Evolutionary conservation across 768 basidiomycete species (phyloP).

Genomic region (Pleurotus pulmonarius): DNA sequence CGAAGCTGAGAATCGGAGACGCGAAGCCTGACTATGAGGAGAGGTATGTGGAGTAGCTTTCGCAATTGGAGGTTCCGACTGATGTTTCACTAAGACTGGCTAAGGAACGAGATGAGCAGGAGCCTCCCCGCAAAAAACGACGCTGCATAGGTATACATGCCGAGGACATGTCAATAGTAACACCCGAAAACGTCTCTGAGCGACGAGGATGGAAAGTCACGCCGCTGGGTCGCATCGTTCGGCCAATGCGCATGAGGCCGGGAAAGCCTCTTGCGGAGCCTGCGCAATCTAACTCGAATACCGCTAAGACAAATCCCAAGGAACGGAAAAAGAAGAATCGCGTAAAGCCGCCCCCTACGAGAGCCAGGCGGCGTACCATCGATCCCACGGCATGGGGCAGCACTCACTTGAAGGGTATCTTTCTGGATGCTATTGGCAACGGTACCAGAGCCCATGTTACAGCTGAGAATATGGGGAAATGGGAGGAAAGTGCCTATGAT

Average conservation of each 20-base stretch:
- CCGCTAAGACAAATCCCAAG: slow-evolving; percentile 13
- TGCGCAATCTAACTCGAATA: slow-evolving; percentile 16
- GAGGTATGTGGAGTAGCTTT: slow-evolving; percentile 37
- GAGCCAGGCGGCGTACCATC: slow-evolving; percentile 63
- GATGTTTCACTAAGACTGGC: slow-evolving; percentile 26
- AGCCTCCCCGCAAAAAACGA: slow-evolving; percentile 41
- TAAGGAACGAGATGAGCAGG: slow-evolving; percentile 28
- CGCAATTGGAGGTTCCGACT: slow-evolving; percentile 15
- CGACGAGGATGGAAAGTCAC: slow-evolving; percentile 70
- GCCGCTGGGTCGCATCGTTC: slow-evolving; percentile 58
- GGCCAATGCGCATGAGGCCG: slow-evolving; percentile 71
- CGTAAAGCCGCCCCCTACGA: slow-evolving; percentile 44
- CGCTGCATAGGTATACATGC: slow-evolving; percentile 40
- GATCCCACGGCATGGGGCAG: slow-evolving; percentile 74
- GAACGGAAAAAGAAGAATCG: slow-evolving; percentile 34
- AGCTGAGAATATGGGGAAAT: slow-evolving; percentile 9
- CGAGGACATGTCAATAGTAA: slow-evolving; percentile 61
- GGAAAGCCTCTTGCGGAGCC: slow-evolving; percentile 47
- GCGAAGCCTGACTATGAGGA: slow-evolving; percentile 74
- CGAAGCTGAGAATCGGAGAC: slow-evolving; percentile 77
- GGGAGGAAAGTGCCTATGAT: slow-evolving; percentile 15
- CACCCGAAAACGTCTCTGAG: slow-evolving; percentile 47
- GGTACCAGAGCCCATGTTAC: slow-evolving; percentile 13
- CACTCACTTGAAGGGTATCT: slow-evolving; percentile 63
- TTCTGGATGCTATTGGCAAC: slow-evolving; percentile 41